Base-by-base conservation (phyloP, 148 eudicot species). In the Spergularia marina region DNA sequence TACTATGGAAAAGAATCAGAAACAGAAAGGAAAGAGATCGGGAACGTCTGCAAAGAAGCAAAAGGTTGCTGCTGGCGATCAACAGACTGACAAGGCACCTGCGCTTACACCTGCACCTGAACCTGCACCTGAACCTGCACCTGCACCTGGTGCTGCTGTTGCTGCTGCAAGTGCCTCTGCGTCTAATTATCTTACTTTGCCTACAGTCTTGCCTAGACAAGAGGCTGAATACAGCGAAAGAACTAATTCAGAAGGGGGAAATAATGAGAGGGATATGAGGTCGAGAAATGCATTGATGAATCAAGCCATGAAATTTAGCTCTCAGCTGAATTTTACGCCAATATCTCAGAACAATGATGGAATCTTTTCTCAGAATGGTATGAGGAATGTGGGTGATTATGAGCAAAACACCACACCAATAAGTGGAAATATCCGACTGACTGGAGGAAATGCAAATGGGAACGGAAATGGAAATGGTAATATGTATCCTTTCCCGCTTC, bases 401-500 rank as follows among this genome's bases (percentile, higher is more conserved):
- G 84, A 77, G 65, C 81, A 73, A 10, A 77, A 61, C n/a, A n/a
- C 69, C 21, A 40, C 58, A 10, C 30, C 56, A 18, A 73, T 63
- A 21, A 41, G 15, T 10, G 81, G 84, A 11, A 77, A 67, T 51
- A n/a, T 53, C 0, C 51, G 75, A 61, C 51, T 47, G n/a, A 53
- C 56, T 3, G 72, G 72, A 71, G 72, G 72, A 44, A 44, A 44
- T 44, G 8, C 8, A 44, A 44, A 44, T 36, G 74, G 39, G 18
- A 77, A 61, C 55, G 76, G 71, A 30, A 72, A 40, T 25, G 79
- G 58, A 8, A 70, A 52, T 21, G 85, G 79, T 40, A 74, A 21
- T 47, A 79, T 67, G 74, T 81, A 81, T 71, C 68, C 77, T 5
- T 71, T 76, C 64, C 73, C 81, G 10, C 72, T 88, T 67, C 53